phyloP scores from a whole-genome alignment of 2,329 filamentous ascomycete genomes.

The Aphanocladium album region DNA sequence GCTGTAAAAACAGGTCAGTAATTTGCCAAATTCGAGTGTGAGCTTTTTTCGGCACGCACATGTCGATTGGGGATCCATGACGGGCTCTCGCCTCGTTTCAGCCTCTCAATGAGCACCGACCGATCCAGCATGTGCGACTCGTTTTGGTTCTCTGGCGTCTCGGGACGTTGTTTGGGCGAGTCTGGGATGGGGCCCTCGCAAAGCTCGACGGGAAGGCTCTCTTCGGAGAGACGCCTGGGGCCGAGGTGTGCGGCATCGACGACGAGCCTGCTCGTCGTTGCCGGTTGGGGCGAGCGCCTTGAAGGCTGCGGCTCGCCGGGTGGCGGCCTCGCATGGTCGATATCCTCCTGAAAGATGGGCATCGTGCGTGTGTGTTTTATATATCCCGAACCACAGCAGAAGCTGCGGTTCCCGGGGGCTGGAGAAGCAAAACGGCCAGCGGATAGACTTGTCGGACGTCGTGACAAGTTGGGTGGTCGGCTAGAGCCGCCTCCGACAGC shows the following conservation, averaged over 20 bases:
- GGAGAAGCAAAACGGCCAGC: slow-evolving; percentile 14
- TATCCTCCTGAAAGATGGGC: slow-evolving; percentile 55
- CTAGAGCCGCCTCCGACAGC: neutral
- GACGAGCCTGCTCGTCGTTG: slow-evolving; percentile 10
- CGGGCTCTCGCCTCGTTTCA: slow-evolving; percentile 75
- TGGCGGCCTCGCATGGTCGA: slow-evolving; percentile 30
- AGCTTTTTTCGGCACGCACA: slow-evolving; percentile 36
- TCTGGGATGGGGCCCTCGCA: slow-evolving; percentile 53
- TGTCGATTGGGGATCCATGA: slow-evolving; percentile 65
- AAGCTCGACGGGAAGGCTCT: slow-evolving; percentile 56
- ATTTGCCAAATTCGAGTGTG: neutral
- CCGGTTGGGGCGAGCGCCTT: slow-evolving; percentile 16
- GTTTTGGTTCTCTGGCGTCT: slow-evolving; percentile 20
- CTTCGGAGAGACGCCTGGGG: slow-evolving; percentile 44
- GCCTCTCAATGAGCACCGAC: slow-evolving; percentile 73
- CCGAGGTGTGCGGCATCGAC: neutral
- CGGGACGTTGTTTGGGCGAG: slow-evolving; percentile 27
- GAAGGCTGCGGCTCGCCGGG: slow-evolving; percentile 20
- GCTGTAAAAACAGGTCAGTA: slow-evolving; percentile 24
- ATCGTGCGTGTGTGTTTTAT: slow-evolving; percentile 37
- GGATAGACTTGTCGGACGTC: neutral
- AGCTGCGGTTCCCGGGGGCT: slow-evolving; percentile 20
- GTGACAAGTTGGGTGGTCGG: neutral
- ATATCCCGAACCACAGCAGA: slow-evolving; percentile 30
- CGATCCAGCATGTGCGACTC: slow-evolving; percentile 51